These are phyloP conservation scores for Aspergillus awamori DNA, from an alignment of 2,329 filamentous ascomycete species.

Conservation along the genomic window DNA sequence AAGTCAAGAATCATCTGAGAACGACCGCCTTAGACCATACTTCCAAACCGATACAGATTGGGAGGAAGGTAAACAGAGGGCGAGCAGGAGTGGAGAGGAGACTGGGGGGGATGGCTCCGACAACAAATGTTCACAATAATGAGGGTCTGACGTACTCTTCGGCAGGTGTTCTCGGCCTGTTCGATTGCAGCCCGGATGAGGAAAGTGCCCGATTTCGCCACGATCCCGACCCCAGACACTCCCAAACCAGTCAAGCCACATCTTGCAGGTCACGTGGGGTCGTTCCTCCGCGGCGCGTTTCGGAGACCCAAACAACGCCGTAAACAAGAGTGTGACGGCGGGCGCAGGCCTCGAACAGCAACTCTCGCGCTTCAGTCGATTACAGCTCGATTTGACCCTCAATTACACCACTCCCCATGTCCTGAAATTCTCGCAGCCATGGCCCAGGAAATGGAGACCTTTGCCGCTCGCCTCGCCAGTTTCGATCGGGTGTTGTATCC, in stretches of 20 bases:
- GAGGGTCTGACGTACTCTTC: conserved; percentile 26
- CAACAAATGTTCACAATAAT: conserved; percentile 5
- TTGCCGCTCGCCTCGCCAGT: conserved; percentile 76
- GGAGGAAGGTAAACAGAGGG: neutral
- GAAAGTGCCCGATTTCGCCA: conserved; percentile 5
- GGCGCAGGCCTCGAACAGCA: neutral
- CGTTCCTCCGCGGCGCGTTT: conserved; percentile 26
- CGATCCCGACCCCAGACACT: neutral
- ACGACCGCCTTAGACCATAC: conserved; percentile 28
- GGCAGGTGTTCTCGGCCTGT: conserved; percentile 22
- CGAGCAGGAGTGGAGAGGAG: neutral
- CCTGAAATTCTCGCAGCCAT: conserved; percentile 21
- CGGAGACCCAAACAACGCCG: conserved; percentile 25
- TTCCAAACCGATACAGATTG: conserved; percentile 13
- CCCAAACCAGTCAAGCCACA: conserved; percentile 4
- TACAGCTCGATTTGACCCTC: neutral
- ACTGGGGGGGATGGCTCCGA: conserved; percentile 4
- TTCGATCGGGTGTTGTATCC: conserved; percentile 68
- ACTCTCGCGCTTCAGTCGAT: neutral
- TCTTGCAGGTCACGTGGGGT: conserved; percentile 17
- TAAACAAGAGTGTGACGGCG: conserved; percentile 22
- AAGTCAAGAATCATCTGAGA: conserved; percentile 22
- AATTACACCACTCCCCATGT: conserved; percentile 14
- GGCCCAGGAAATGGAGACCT: conserved; percentile 58
- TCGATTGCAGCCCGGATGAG: conserved; percentile 7